These are phyloP conservation scores for Nepenthes gracilis DNA, from an alignment of 148 eudicot genomes.

Conservation along the genomic window DNA sequence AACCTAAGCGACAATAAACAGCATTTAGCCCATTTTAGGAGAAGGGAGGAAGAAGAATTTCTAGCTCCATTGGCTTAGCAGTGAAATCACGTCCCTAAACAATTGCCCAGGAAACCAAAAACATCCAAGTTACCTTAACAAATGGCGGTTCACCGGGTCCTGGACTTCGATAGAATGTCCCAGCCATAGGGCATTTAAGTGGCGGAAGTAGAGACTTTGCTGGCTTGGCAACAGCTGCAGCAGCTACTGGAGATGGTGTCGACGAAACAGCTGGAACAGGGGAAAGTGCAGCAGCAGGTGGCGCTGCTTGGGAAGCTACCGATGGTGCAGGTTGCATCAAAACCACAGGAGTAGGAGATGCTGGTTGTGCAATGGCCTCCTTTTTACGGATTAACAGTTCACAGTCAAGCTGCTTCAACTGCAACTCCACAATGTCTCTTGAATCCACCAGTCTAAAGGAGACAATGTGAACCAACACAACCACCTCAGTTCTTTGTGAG, in stretches of 20 bases:
- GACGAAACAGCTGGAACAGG: constrained; percentile 17
- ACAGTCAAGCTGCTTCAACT: constrained; percentile 67
- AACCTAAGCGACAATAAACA: constrained; percentile 26
- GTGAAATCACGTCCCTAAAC: background rate
- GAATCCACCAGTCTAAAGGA: constrained; percentile 73
- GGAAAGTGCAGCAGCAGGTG: constrained; percentile 20
- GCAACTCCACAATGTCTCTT: constrained; percentile 62
- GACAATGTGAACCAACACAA: background rate
- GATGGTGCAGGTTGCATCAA: constrained; percentile 43
- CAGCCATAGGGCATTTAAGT: constrained; percentile 73
- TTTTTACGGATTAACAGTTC: constrained; percentile 68
- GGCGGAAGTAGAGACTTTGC: constrained; percentile 57
- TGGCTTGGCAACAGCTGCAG: constrained; percentile 32
- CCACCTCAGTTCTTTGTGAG: background rate
- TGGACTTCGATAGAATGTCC: constrained; percentile 68
- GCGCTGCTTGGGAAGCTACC: constrained; percentile 13
- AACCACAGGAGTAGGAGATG: constrained; percentile 27
- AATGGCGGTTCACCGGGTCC: constrained; percentile 76
- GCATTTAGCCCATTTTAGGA: background rate
- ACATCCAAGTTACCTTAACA: constrained; percentile 48
- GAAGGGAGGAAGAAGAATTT: background rate
- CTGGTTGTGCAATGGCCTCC: constrained; percentile 50
- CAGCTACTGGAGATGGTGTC: constrained; percentile 28
- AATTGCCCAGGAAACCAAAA: background rate
- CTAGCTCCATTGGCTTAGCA: background rate